Evolutionary conservation across 2,329 filamentous ascomycete genomes (phyloP), one percentile per base, ranked within the genome.

Genomic region (Trichoderma gracile): DNA sequence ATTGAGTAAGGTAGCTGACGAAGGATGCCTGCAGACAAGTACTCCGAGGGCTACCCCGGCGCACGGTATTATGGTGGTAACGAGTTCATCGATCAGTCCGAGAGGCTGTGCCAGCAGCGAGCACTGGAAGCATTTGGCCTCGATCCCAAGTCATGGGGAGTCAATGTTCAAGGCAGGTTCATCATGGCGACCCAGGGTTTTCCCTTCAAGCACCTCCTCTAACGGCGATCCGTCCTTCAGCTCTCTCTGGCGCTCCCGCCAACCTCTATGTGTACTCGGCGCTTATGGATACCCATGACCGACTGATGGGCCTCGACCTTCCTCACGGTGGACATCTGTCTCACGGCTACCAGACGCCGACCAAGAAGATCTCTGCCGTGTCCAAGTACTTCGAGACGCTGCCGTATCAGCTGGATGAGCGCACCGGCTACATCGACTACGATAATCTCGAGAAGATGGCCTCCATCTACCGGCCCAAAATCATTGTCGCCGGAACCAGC

Each of bases 381-480:
- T 98, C 94, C 65, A 98, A 96, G 76, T 99, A 99, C 82, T 99
- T 99, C 77, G 95, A 99, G 82, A 99, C 95, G 42, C 82, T 99
- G 68, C 95, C 95, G 5, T 99, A 99, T 83, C 89, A 92, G 66
- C 85, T 98, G 62, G 87, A 97, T 80, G 91, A 96, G 74, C 84
- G 88, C 68, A 98, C 94, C 6, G 95, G 95, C 66, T 83, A 94
- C 71, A 99, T 99, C 74, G 93, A 99, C 82, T 99, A 99, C 78
- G 89, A 92, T 74, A 90, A 90, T 75, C 85, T 99, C 61, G 93
- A 96, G 78, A 88, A 96, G 76, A 84, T 93, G 67, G 94, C 95
- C 56, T 83, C 89, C 73, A 81, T 97, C 71, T 99, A 97, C 83
- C 87, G 95, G 65, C 95, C 95, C 72, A 98, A 97, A 84, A 89